These are phyloP conservation scores for Fraxinus greggii DNA, from an alignment of 305 asterid species.

Conservation along the genomic window DNA sequence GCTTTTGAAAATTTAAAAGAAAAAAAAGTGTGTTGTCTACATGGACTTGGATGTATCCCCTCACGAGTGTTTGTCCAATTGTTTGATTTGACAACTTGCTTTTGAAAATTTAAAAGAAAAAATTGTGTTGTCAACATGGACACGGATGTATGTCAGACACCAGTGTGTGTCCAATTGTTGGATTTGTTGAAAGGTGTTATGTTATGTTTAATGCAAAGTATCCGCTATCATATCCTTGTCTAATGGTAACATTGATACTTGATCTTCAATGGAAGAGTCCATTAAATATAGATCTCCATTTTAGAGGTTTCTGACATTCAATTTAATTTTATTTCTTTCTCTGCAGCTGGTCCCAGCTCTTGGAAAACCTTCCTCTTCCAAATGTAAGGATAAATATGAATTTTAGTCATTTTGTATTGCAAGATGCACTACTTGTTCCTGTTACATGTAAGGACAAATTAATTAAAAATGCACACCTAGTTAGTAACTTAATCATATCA, in stretches of 20 bases:
- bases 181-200: not conserved
- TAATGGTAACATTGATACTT: not conserved
- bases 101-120: not conserved
- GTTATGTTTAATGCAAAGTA: not conserved
- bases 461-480: not conserved
- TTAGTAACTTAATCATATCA: constrained; percentile 12
- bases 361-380: constrained; percentile 77
- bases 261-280: constrained; percentile 13
- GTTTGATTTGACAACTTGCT: not conserved
- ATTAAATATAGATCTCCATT: not conserved
- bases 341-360: constrained; percentile 72
- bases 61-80: not conserved
- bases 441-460: not conserved
- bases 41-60: not conserved
- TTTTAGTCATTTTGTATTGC: not conserved
- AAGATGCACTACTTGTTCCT: constrained; percentile 2
- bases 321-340: constrained; percentile 24
- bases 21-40: not conserved
- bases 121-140: not conserved
- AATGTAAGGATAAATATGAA: constrained; percentile 41
- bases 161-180: not conserved
- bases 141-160: not conserved
- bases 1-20: not conserved
- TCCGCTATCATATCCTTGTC: not conserved
- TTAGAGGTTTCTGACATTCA: constrained; percentile 4